Evolutionary conservation across 2,329 filamentous ascomycete genomes (phyloP), one percentile per base, ranked within the genome.

Genomic region (Penicillium sp.): DNA sequence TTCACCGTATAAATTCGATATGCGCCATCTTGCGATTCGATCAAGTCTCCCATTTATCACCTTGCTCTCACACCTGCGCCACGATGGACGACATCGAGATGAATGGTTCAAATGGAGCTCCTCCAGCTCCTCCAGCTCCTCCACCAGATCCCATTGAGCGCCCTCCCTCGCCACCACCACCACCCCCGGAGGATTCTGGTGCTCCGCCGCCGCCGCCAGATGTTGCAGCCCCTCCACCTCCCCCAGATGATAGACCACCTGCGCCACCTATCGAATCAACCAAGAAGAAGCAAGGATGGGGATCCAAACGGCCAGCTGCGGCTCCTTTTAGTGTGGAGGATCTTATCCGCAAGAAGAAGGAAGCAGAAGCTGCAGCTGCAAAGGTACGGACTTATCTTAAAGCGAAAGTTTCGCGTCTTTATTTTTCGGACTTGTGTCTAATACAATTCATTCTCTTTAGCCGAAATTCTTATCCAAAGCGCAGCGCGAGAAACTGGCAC

Each of bases 381-480:
- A 96, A 95, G 77, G 83, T 85, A 78, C 75, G 62, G 61, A 63
- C 54, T 66, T 60, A 60, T 57, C 50, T 39, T 50, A 39, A 59
- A 51, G 21, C 39, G n/a, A 23, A 42, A 23, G 9, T 21, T 42
- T 42, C 19, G 39, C 39, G 10, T 13, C n/a, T 49, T 2, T 19
- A 23, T 42, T 27, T 16, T 5, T 9, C 13, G 29, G 31, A 21
- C 16, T 21, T 14, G 27, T 51, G 48, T 11, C 44, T 55, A 55
- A 55, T 48, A 19, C 62, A 54, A 44, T 50, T 33, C 51, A 62
- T 57, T 58, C 69, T 21, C 65, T 39, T 57, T 69, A 86, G 81
- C 92, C 92, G 5, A 93, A 91, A 73, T 96, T 96, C 72, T 79
- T 96, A 23, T 89, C 90, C 4, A 95, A 90, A 78, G 88, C 89